A percentile compares a stretch with the other conserved stretches of the same genome.
phyloP scores from a whole-genome alignment of 2,329 filamentous ascomycete genomes.

The Colletotrichum trifolii region DNA sequence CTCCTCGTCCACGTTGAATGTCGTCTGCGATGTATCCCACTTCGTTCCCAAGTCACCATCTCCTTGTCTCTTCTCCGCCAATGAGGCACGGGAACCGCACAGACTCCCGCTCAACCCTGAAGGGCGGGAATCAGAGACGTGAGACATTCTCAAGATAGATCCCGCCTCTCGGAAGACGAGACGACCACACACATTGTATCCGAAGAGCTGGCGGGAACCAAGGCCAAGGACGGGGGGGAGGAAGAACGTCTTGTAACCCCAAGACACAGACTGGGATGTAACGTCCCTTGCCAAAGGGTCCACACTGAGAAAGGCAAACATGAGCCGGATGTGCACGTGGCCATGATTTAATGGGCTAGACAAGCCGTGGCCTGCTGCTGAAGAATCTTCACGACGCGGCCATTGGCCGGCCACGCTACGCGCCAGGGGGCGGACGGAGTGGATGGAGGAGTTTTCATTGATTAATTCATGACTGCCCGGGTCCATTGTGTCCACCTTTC shows the following conservation, averaged over 20 bases:
- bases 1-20: slow-evolving; percentile 25
- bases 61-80: slow-evolving; percentile 36
- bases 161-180: neutral
- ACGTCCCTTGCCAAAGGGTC: slow-evolving; percentile 29
- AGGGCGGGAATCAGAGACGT: slow-evolving; percentile 16
- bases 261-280: slow-evolving; percentile 21
- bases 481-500: slow-evolving; percentile 35
- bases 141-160: too few species aligned
- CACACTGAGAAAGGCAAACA: slow-evolving; percentile 32
- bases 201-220: slow-evolving; percentile 22
- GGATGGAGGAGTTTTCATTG: slow-evolving; percentile 36
- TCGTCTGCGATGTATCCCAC: slow-evolving; percentile 28
- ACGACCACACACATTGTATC: neutral
- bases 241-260: slow-evolving; percentile 24
- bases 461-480: slow-evolving; percentile 31
- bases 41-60: slow-evolving; percentile 30
- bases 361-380: slow-evolving; percentile 34
- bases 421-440: slow-evolving; percentile 30
- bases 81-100: slow-evolving; percentile 38
- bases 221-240: slow-evolving; percentile 25
- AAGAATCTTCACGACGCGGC: slow-evolving; percentile 32
- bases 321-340: slow-evolving; percentile 37
- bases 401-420: slow-evolving; percentile 29
- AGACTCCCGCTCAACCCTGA: slow-evolving; percentile 40
- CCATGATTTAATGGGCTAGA: slow-evolving; percentile 34